Conservation (phyloP, 108 stramenopile genomes). For the Cyclotella sp. region DNA sequence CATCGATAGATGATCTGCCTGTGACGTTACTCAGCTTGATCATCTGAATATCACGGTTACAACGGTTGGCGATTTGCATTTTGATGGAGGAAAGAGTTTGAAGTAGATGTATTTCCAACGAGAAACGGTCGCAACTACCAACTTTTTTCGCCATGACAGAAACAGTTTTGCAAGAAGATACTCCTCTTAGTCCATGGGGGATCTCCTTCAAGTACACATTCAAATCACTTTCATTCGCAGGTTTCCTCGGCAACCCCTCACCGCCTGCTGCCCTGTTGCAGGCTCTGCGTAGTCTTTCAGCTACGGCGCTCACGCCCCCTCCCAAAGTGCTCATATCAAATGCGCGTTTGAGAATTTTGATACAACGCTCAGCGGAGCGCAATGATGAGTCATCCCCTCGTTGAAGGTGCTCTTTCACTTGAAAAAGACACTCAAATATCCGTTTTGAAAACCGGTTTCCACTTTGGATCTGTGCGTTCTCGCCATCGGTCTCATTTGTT, state of each 20-base stretch:
- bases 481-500: constrained; percentile 20
- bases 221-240: constrained; percentile 43
- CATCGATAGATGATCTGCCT: constrained; percentile 31
- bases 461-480: neutral
- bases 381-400: constrained; percentile 55
- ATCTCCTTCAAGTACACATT: constrained; percentile 51
- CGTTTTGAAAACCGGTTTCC: constrained; percentile 48
- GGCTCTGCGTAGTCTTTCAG: constrained; percentile 43
- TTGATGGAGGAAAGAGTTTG: constrained; percentile 82
- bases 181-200: constrained; percentile 84
- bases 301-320: constrained; percentile 61
- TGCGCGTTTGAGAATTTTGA: constrained; percentile 85
- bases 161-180: constrained; percentile 69
- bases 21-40: constrained; percentile 68
- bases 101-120: constrained; percentile 84
- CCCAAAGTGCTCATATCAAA: constrained; percentile 65
- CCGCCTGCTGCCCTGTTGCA: neutral
- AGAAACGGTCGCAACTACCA: constrained; percentile 54
- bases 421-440: constrained; percentile 72
- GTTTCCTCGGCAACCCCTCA: no score
- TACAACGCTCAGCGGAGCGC: constrained; percentile 78
- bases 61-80: constrained; percentile 63
- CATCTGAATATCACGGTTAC: constrained; percentile 56
- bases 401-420: constrained; percentile 70
- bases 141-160: constrained; percentile 59